phyloP scores from a whole-genome alignment of 257 asterid genomes.

The Solanum verrucosum region DNA sequence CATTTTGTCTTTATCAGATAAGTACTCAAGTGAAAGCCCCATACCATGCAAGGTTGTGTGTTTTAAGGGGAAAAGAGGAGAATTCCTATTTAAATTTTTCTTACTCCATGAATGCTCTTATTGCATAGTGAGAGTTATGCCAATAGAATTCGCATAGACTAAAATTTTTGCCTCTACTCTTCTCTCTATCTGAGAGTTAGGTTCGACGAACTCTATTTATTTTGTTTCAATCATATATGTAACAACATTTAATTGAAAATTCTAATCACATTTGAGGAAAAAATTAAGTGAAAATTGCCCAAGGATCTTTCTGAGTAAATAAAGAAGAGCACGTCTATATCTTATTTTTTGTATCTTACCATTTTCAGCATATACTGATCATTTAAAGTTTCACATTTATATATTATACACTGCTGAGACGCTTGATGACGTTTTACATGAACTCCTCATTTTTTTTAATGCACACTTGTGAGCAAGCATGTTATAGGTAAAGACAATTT shows the following conservation, averaged over 20 bases:
- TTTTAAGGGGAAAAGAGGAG: background rate
- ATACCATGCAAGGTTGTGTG: background rate
- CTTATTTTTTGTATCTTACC: too few relatives aligned
- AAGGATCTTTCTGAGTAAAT: too few relatives aligned
- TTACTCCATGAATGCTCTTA: too few relatives aligned
- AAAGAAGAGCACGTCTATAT: too few relatives aligned
- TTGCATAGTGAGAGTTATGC: background rate
- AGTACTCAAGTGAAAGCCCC: background rate
- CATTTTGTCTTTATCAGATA: background rate
- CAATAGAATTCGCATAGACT: background rate
- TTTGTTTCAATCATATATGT: too few relatives aligned
- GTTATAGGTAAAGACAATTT: background rate
- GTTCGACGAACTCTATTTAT: too few relatives aligned
- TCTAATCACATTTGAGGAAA: background rate
- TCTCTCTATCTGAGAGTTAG: too few relatives aligned
- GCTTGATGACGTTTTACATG: background rate
- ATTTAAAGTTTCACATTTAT: too few relatives aligned
- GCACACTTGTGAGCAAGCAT: background rate
- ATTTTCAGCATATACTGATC: too few relatives aligned
- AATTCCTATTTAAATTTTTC: too few relatives aligned
- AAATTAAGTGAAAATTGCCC: background rate
- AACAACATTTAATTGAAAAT: too few relatives aligned
- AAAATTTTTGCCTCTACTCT: too few relatives aligned
- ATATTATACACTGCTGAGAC: background rate
- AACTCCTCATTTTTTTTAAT: background rate